Base-by-base conservation (phyloP, 192 early-diverging fungal genomes). In the Coemansia sp. region DNA sequence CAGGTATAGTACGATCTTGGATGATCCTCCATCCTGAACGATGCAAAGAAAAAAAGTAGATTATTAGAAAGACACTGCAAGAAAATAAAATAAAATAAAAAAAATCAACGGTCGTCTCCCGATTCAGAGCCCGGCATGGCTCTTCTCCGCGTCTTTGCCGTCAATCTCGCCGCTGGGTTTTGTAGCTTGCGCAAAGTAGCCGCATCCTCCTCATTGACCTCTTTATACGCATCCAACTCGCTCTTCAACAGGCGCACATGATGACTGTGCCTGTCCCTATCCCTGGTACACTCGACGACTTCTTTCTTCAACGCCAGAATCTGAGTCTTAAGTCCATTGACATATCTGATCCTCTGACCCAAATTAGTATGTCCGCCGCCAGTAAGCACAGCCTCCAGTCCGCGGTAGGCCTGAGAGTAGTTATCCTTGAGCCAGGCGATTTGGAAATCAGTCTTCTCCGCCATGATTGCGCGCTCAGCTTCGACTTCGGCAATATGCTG, bases 381-480 rank as follows among this genome's bases (percentile, higher is more conserved):
- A 62, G 10, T 31, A 22, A 85, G 71, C 24, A 77, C 69, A 6
- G 20, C 42, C 41, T 85, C 78, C 33, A 85, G 60, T 11, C 80
- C 83, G 8, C 68, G 68, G 49, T 80, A 85, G 1, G 78, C 83
- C 41, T 70, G 69, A 12, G 78, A 64, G 70, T 80, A 77, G 67
- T 85, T 80, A 9, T 80, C 78, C 69, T 79, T 80, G 27, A 85
- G 78, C 83, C 83, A 85, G 34, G 59, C 65, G 68, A 77, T 80
- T 68, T 85, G 83, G 72, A 79, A 85, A 33, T 80, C 75, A 34
- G 68, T 67, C 47, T 80, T 72, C 71, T 85, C 83, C 0, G 83
- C 83, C 52, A 77, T 60, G 27, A 85, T 72, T 2, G 77, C 78
- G 0, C 76, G 74, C 65, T 85, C 83, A 40, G 63, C 63, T 61